Conservation (phyloP, 306 rosid genomes). For the Hippophae tibetana region DNA sequence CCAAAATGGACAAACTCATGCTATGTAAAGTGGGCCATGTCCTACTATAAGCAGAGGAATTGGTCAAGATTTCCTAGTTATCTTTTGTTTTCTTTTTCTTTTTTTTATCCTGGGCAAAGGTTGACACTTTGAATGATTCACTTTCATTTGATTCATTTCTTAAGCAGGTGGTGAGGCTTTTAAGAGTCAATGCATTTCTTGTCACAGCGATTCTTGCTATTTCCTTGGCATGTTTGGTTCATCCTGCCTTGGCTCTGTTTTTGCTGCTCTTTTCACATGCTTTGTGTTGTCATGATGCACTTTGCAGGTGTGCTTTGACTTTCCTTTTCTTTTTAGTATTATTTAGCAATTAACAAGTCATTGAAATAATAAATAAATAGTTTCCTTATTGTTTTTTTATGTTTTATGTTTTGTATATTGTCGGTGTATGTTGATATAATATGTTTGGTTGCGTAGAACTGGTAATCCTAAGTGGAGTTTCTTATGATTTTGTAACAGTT, state of each 20-base stretch:
- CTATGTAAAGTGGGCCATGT: too few relatives aligned
- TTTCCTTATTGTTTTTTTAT: too few relatives aligned
- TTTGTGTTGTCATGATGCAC: constrained; percentile 74
- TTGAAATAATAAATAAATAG: too few relatives aligned
- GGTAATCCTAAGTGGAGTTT: constrained; percentile 31
- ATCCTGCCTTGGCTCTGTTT: constrained; percentile 72
- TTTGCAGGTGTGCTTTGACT: constrained; percentile 54
- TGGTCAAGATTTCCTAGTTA: neutral
- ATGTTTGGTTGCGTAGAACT: constrained; percentile 1
- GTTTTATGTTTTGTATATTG: too few relatives aligned
- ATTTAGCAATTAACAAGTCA: too few relatives aligned
- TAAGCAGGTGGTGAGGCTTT: constrained; percentile 57
- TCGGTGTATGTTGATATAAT: neutral
- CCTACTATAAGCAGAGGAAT: too few relatives aligned
- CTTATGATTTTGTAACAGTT: constrained; percentile 53
- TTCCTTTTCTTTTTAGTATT: too few relatives aligned
- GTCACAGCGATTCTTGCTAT: constrained; percentile 57
- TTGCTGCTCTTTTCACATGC: constrained; percentile 59
- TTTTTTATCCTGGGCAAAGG: constrained; percentile 10
- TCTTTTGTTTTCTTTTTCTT: neutral
- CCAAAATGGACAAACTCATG: too few relatives aligned
- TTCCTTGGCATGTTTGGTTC: constrained; percentile 66
- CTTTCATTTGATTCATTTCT: constrained; percentile 18
- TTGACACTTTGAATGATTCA: constrained; percentile 17
- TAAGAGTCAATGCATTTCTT: constrained; percentile 54